Evolutionary conservation across 768 basidiomycete genomes (phyloP), one percentile per base, ranked within the genome.

Genomic region (Kwoniella shandongensis): DNA sequence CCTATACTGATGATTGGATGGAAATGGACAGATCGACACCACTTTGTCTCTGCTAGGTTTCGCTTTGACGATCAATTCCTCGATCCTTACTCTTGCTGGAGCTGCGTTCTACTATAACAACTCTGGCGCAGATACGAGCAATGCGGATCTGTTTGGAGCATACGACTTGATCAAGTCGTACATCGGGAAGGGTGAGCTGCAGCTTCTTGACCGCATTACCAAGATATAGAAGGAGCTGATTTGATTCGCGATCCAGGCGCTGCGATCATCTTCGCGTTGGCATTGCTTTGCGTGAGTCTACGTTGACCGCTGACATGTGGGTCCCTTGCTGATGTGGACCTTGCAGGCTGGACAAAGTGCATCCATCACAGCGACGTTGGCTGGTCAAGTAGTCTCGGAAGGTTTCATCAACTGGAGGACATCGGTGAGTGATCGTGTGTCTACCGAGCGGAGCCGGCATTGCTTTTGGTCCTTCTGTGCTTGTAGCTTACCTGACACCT

Each of bases 361-460:
- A 0, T 88, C 87, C 7, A 82, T 96, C 47, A 87, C 94, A 3
- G 91, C 89, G 10, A 96, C 91, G 0, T 82, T 94, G 12, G 87
- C 89, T 0, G 91, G 91, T 0, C 92, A 96, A 76, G 86, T 89
- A 20, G 86, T 97, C 36, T 86, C 85, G 0, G 91, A 96, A 76
- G 91, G 92, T 0, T 91, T 92, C 76, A 81, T 94, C 51, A 84
- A 83, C 50, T 94, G 91, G 91, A 82, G 84, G 44, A 83, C 90
- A 32, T 88, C 88, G 12, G 75, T 76, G 44, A 63, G 74, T 58
- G 29, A n/a, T 17, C 3, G 22, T 23, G 36, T 42, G 8, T 42
- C 40, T n/a, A n/a, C n/a, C n/a, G n/a, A n/a, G n/a, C n/a, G n/a
- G n/a, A n/a, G n/a, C n/a, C n/a, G n/a, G n/a, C n/a, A n/a, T n/a